Conservation (phyloP, 352 stramenopile genomes). For the Blastocystis sp. region DNA sequence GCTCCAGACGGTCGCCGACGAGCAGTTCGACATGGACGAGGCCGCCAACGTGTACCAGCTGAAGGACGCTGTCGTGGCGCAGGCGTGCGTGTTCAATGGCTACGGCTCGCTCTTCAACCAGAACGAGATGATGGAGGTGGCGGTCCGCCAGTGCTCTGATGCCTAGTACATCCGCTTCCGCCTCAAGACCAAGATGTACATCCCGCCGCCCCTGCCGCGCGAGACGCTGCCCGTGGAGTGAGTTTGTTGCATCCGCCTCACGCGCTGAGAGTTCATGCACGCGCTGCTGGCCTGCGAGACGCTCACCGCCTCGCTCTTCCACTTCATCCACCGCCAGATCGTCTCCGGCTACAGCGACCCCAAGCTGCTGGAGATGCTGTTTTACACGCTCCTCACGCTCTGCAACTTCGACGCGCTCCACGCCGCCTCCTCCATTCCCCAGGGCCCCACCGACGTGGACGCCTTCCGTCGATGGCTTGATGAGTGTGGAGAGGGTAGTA, state of each 20-base stretch:
- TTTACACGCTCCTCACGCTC: constrained; percentile 14
- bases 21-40: neutral
- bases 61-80: constrained; percentile 4
- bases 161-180: neutral
- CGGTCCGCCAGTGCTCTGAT: neutral
- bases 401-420: constrained; percentile 1
- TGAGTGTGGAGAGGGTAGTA: neutral
- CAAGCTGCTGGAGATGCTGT: constrained; percentile 44
- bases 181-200: neutral
- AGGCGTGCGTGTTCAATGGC: neutral
- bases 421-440: neutral
- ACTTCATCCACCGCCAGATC: constrained; percentile 29
- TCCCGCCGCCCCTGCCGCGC: neutral
- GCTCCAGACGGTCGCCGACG: neutral
- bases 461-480: constrained; percentile 4
- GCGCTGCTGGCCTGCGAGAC: neutral
- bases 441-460: neutral
- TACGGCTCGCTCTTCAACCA: neutral
- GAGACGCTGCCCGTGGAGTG: neutral
- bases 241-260: neutral
- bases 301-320: neutral
- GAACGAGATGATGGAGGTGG: neutral
- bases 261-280: neutral
- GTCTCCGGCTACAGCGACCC: neutral
- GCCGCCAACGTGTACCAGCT: neutral